Evolutionary conservation across 352 stramenopile genomes (phyloP), one percentile per base, ranked within the genome.

Genomic region (Phytopythium helicoides): DNA sequence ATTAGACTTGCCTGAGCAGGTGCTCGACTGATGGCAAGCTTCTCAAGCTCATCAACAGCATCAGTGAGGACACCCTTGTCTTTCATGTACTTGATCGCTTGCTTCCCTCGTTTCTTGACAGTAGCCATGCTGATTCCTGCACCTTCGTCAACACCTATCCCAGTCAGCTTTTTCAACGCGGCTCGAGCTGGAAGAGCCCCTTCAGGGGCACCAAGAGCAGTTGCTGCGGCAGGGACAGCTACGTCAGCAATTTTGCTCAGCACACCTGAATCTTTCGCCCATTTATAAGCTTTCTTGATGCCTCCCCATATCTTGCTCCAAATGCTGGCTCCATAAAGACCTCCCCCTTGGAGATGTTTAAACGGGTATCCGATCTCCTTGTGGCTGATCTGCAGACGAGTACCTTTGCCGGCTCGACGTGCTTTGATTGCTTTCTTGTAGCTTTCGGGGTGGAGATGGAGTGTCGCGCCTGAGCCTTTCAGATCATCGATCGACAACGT

Each of bases 201-300:
- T n/a, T n/a, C n/a, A n/a, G n/a, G n/a, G n/a, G n/a, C n/a, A n/a
- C n/a, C n/a, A n/a, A n/a, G n/a, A n/a, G n/a, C n/a, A n/a, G n/a
- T n/a, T n/a, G n/a, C n/a, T n/a, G n/a, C n/a, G n/a, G 52, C 1
- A 6, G 58, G 18, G 14, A 45, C 39, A 8, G 39, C 39, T 22
- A 47, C 58, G 0, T 22, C n/a, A 19, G 59, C 52, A 0, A 21
- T 19, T 2, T 39, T 39, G 2, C 0, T 33, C 0, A 60, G 10
- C 10, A 59, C 0, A 26, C 57, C 57, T 12, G 28, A 41, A 25
- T 59, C 33, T 5, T 59, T 64, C 9, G 45, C 57, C 8, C 50
- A 64, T 8, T 59, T 59, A 4, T 56, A 60, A 0, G 25, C 58
- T 2, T 38, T 56, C 38, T 66, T 66, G 26, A 61, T 58, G 0